A percentile compares a stretch with the other conserved stretches of the same genome.
phyloP scores from a whole-genome alignment of 2,329 filamentous ascomycete genomes.

The Aspergillus arachidicola region DNA sequence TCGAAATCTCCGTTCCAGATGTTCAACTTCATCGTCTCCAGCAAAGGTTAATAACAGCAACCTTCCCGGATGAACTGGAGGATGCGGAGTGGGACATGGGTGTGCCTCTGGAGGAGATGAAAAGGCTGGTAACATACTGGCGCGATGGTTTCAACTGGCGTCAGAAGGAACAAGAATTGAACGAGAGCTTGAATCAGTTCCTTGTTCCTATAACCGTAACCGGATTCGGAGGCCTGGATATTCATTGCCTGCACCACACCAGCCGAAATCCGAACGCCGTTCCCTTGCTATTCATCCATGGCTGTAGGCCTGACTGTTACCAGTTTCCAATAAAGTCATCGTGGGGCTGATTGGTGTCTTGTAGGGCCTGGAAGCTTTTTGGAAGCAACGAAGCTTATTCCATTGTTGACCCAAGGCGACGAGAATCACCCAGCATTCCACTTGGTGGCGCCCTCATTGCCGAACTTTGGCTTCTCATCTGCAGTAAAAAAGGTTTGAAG shows the following conservation, averaged over 20 bases:
- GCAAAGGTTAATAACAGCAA: conserved; percentile 56
- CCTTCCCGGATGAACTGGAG: conserved; percentile 61
- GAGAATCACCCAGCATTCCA: conserved; percentile 51
- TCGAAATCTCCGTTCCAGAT: conserved; percentile 56
- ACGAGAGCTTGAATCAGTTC: conserved; percentile 62
- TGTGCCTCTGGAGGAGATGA: conserved; percentile 58
- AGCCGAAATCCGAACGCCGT: conserved; percentile 57
- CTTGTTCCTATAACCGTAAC: conserved; percentile 56
- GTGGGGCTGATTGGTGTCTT: not conserved
- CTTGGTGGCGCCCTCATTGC: conserved; percentile 57
- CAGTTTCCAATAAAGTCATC: not conserved
- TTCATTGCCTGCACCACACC: conserved; percentile 67
- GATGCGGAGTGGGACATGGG: conserved; percentile 60
- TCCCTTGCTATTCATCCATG: conserved; percentile 69
- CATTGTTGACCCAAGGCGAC: conserved; percentile 43
- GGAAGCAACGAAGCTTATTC: conserved; percentile 53
- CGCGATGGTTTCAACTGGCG: conserved; percentile 63
- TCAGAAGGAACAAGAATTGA: conserved; percentile 59
- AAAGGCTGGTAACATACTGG: conserved; percentile 62
- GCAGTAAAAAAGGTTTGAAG: conserved; percentile 37
- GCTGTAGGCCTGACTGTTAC: conserved; percentile 47
- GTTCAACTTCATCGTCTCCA: conserved; percentile 56
- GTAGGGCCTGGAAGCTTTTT: conserved; percentile 67
- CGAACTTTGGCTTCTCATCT: conserved; percentile 59
- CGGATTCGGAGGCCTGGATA: conserved; percentile 60